Evolutionary conservation across 805 yeast species (phyloP), one percentile per base, ranked within the genome.

Genomic region (Cyberlindnera suaveolens): DNA sequence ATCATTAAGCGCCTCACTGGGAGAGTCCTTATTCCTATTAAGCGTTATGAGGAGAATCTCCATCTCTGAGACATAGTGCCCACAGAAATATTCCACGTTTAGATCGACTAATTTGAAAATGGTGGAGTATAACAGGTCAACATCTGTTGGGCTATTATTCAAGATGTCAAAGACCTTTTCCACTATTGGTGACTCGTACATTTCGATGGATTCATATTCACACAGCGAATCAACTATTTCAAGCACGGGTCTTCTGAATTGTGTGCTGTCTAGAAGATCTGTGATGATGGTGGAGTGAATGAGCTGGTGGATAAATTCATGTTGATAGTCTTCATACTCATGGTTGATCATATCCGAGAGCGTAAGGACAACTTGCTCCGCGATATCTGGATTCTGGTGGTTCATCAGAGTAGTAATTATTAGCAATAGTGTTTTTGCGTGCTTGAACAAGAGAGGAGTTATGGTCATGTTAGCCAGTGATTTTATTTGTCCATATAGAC

Each of bases 301-400:
- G 14, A 49, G 36, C 40, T 43, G 30, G 0, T 27, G 14, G 3
- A 50, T 23, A 19, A 50, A 41, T 6, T 15, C 13, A 2, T 18
- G n/a, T 31, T 50, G 50, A 14, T 49, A 40, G 3, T 16, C 34
- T 20, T 46, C 47, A 29, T 48, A 46, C 8, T 44, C 52, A 7
- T 37, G 41, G 20, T 53, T 56, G 10, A 52, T 43, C 7, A 52
- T 20, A 33, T 52, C 57, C 10, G 42, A 36, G 14, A 52, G 41
- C 3, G 53, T 35, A 6, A 26, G 15, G 1, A 46, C 30, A 10
- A 47, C 36, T 7, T 50, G 47, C 10, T 50, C 52, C 14, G 50
- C 40, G 9, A 53, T 45, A 20, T 52, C 53, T 3, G 41, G 47
- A 26, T 54, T 52, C 4, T 50, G 49, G 36, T 55, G 58, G 11